Conservation (phyloP, 768 basidiomycete genomes). For the Pulveroboletus sp. region DNA sequence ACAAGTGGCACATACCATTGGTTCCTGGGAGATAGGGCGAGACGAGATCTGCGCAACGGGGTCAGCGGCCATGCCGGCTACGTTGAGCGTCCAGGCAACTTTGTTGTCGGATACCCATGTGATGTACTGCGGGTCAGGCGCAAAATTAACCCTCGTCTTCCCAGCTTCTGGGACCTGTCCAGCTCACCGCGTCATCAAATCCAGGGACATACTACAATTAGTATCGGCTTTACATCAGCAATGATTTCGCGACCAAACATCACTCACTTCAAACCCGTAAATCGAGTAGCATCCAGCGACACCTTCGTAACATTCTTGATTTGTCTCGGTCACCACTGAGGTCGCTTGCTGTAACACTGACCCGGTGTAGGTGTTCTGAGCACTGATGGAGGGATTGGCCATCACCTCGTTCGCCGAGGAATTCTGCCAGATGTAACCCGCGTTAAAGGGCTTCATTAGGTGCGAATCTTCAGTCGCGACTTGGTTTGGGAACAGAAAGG, state of each 20-base stretch:
- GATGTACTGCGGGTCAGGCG: constrained; percentile 53
- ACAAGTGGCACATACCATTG: constrained; percentile 55
- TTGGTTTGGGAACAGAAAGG: constrained; percentile 3
- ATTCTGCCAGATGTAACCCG: constrained; percentile 65
- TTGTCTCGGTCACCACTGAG: constrained; percentile 62
- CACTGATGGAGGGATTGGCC: constrained; percentile 46
- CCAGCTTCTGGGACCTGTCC: neutral
- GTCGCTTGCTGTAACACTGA: constrained; percentile 74
- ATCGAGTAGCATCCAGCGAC: constrained; percentile 57
- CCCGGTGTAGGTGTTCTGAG: constrained; percentile 63
- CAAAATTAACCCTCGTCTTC: neutral
- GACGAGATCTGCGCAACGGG: constrained; percentile 51
- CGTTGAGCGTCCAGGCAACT: constrained; percentile 70
- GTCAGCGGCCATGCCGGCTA: constrained; percentile 63
- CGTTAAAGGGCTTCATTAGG: constrained; percentile 62
- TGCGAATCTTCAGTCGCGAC: neutral
- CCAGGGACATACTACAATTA: constrained; percentile 39
- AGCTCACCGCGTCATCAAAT: constrained; percentile 57
- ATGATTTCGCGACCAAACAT: neutral
- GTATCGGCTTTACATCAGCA: neutral
- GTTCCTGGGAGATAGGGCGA: constrained; percentile 74
- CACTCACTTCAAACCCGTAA: constrained; percentile 72
- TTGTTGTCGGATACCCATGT: constrained; percentile 74
- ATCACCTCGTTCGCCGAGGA: constrained; percentile 56
- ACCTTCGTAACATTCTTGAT: constrained; percentile 66